phyloP scores from a whole-genome alignment of 805 yeast genomes.

The Osmozyma mogii region DNA sequence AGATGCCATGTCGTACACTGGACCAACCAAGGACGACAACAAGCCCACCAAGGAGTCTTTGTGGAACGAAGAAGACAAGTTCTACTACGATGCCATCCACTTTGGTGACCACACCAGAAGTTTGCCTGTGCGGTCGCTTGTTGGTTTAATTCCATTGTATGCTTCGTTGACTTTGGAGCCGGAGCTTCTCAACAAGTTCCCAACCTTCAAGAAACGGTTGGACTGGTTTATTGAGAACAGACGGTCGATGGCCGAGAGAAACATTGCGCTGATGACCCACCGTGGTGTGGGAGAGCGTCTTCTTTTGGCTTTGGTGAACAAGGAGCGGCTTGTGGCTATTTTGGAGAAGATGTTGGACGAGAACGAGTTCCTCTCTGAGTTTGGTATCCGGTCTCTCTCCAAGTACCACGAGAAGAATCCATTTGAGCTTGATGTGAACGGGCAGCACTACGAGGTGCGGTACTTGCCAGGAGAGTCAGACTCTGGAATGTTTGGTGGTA shows the following conservation, averaged over 20 bases:
- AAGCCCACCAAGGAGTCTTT: slow-evolving; percentile 47
- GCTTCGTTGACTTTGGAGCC: slow-evolving; percentile 88
- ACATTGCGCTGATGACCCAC: slow-evolving; percentile 75
- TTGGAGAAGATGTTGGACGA: slow-evolving; percentile 79
- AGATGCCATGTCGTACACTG: slow-evolving; percentile 80
- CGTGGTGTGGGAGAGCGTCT: slow-evolving; percentile 80
- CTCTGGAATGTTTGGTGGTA: slow-evolving; percentile 92
- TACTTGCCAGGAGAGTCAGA: slow-evolving; percentile 87
- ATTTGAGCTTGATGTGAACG: slow-evolving; percentile 75
- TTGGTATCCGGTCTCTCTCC: slow-evolving; percentile 83
- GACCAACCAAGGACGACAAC: slow-evolving; percentile 28
- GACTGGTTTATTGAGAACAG: slow-evolving; percentile 77
- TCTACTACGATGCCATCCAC: slow-evolving; percentile 89
- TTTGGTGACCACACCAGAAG: slow-evolving; percentile 59
- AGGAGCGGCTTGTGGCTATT: slow-evolving; percentile 70
- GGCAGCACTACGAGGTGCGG: slow-evolving; percentile 58
- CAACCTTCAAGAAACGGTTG: slow-evolving; percentile 73
- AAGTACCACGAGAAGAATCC: slow-evolving; percentile 82
- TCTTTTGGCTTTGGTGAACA: slow-evolving; percentile 69
- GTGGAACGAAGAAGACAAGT: slow-evolving; percentile 87
- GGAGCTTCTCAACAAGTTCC: slow-evolving; percentile 66
- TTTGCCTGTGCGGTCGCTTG: slow-evolving; percentile 80
- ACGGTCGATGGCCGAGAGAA: slow-evolving; percentile 63
- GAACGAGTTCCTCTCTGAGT: slow-evolving; percentile 73
- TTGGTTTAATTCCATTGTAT: slow-evolving; percentile 85